Base-by-base conservation (phyloP, 2,329 filamentous ascomycete species). In the Nemania sp. region DNA sequence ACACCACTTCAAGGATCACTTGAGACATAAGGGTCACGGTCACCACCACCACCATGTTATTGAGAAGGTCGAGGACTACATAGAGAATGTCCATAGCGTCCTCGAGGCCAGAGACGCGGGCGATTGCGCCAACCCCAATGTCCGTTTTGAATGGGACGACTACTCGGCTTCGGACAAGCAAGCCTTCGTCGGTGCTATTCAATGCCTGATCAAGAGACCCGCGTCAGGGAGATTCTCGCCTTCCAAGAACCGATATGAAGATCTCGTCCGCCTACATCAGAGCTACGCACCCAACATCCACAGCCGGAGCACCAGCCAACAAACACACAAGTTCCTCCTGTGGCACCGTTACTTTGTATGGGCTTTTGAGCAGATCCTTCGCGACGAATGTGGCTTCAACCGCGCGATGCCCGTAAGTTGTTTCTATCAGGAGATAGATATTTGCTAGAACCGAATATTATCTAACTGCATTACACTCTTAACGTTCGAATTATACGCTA, bases 281-380 rank as follows among this genome's bases (percentile, higher is more conserved):
- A 49, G 58, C 34, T 65, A 68, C 44, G 59, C 66, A 11, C 63
- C 65, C 46, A 64, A 66, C 56, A 68, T 71, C 37, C 69, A 71
- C 65, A 66, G 66, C 52, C 57, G 56, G 46, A 66, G 62, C 57
- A 68, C 64, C 20, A 57, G 39, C 23, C 52, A 60, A 41, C 65
- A 67, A 50, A 67, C 65, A 12, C 65, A 67, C 59, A 66, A 64
- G 60, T 70, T 70, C 52, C 64, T 70, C 2, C 33, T 69, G 20
- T 70, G 68, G 68, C 68, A 70, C 52, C 67, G 68, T 2, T 70
- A 70, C 63, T 70, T 62, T 58, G 55, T 65, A 12, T 68, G 65
- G 63, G 59, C 63, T 15, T 63, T 68, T 33, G 65, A 66, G 54
- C 64, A 68, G 54, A 46, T 66, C 15, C 58, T 70, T 9, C 67